Conservation (phyloP, 352 stramenopile species). For the Pythium aquatile region DNA sequence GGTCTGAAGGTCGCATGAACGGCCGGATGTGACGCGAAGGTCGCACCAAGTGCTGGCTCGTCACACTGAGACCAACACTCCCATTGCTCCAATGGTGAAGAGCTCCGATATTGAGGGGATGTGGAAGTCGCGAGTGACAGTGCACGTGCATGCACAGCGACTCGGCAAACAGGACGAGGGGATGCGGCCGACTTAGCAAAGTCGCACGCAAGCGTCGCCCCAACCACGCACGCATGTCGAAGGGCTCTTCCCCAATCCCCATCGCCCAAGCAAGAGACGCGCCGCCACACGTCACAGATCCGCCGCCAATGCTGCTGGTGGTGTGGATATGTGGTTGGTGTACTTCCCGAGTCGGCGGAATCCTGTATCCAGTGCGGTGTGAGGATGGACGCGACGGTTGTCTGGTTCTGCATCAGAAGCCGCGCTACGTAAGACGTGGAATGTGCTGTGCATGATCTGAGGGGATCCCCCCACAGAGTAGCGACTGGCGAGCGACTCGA, state of each 20-base stretch:
- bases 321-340: too few species aligned
- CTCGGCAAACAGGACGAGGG: not conserved
- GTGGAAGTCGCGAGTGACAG: not conserved
- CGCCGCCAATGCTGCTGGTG: not conserved
- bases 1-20: not conserved
- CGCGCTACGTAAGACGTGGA: not conserved
- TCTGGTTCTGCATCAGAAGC: not conserved
- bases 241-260: not conserved
- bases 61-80: conserved; percentile 3
- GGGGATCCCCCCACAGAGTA: not conserved
- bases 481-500: conserved; percentile 1
- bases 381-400: not conserved
- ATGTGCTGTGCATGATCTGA: not conserved
- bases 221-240: not conserved
- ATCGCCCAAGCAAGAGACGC: not conserved
- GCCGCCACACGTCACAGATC: conserved; percentile 1
- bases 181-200: not conserved
- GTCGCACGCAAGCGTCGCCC: not conserved
- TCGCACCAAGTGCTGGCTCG: conserved; percentile 3
- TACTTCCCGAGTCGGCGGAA: not conserved
- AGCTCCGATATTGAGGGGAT: not conserved
- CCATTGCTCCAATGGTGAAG: not conserved
- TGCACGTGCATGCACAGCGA: not conserved
- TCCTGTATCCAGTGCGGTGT: not conserved
- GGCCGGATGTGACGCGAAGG: not conserved